Percentiles rank a stretch among this genome's conserved stretches.
Conservation (phyloP, 2,329 filamentous ascomycete genomes). For the Zymoseptoria brevis region DNA sequence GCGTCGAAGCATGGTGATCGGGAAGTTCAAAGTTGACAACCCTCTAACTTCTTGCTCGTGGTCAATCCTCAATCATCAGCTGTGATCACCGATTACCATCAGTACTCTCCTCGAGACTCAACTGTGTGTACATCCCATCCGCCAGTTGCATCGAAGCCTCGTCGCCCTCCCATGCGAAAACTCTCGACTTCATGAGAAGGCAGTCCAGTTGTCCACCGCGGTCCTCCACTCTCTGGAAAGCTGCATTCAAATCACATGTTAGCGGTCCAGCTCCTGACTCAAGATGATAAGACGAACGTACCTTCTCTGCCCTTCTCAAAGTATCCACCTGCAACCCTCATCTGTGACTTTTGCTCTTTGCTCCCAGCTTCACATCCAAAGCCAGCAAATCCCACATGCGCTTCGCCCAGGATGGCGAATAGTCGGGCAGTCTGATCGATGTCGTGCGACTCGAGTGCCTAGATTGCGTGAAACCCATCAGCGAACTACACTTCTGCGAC, state of each 20-base stretch:
- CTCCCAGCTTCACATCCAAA: constrained; percentile 30
- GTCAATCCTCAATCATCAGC: not conserved
- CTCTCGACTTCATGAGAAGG: constrained; percentile 71
- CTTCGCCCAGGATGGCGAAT: constrained; percentile 66
- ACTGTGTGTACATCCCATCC: constrained; percentile 18
- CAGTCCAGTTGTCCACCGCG: constrained; percentile 65
- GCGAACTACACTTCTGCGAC: not conserved
- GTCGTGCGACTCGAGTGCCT: constrained; percentile 59
- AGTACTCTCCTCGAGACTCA: constrained; percentile 1
- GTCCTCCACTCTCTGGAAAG: constrained; percentile 62
- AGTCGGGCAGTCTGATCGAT: constrained; percentile 55
- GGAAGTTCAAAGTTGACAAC: not conserved
- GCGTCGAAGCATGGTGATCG: not conserved
- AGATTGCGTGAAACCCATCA: not conserved
- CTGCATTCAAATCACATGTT: constrained; percentile 20
- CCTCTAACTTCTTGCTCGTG: too few relatives aligned
- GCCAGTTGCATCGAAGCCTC: constrained; percentile 15
- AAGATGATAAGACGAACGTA: constrained; percentile 15
- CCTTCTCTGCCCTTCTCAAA: constrained; percentile 28
- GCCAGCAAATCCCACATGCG: constrained; percentile 69
- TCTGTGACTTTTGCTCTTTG: constrained; percentile 18
- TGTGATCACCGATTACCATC: not conserved
- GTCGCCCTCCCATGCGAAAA: constrained; percentile 65
- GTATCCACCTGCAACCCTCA: constrained; percentile 22
- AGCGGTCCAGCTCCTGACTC: not conserved